A percentile compares a stretch with the other conserved stretches of the same genome.
Evolutionary conservation across 2,329 filamentous ascomycete genomes (phyloP).

Genomic region (Lachnellula subtilissima): DNA sequence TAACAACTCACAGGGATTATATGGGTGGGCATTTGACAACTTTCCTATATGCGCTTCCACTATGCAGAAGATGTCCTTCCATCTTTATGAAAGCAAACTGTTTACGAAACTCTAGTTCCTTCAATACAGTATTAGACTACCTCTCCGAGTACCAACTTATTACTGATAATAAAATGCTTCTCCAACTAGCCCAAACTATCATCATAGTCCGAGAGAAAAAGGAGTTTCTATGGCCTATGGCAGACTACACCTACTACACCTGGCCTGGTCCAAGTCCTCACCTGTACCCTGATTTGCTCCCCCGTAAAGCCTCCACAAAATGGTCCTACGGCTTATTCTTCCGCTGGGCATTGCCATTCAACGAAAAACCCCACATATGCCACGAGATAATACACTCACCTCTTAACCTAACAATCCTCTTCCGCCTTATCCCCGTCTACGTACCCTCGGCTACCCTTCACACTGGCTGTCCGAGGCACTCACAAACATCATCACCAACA

Average conservation of each 20-base stretch:
- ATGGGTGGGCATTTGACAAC: constrained; percentile 10
- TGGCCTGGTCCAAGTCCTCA: not conserved
- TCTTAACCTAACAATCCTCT: constrained; percentile 7
- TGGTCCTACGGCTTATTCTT: constrained; percentile 16
- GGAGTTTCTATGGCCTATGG: not conserved
- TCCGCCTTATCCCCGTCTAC: constrained; percentile 10
- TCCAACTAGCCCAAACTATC: constrained; percentile 3
- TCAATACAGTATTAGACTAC: constrained; percentile 1
- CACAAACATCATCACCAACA: constrained; percentile 10
- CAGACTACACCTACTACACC: constrained; percentile 1
- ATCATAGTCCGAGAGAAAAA: not conserved
- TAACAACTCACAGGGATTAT: constrained; percentile 7
- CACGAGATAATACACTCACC: constrained; percentile 1
- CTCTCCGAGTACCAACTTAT: constrained; percentile 14
- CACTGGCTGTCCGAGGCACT: constrained; percentile 17
- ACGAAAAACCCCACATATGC: not conserved
- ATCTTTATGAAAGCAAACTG: constrained; percentile 4
- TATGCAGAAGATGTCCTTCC: constrained; percentile 1
- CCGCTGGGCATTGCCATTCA: constrained; percentile 6
- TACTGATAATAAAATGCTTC: constrained; percentile 1
- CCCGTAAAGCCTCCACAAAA: constrained; percentile 5
- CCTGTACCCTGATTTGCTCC: constrained; percentile 1
- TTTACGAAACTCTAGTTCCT: constrained; percentile 6
- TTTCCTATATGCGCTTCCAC: constrained; percentile 9
- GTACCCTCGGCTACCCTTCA: constrained; percentile 13